Conservation (phyloP, 176 grass and related monocot genomes). For the Puccinellia tenuiflora region DNA sequence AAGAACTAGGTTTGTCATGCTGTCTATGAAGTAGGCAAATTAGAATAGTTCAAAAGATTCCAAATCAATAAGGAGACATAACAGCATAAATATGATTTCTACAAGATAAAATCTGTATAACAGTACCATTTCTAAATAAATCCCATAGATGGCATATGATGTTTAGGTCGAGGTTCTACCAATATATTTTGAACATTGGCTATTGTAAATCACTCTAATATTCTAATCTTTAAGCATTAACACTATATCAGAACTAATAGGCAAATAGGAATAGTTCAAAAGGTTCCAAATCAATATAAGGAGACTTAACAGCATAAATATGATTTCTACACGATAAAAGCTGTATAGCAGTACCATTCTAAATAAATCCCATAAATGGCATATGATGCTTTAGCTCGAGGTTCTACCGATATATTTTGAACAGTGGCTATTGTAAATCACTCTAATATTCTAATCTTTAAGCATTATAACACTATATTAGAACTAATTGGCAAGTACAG, state of each 20-base stretch:
- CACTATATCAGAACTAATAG: constrained; percentile 7
- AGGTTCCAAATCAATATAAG: not conserved
- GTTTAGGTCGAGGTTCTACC: not conserved
- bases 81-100: not conserved
- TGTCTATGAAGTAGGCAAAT: not conserved
- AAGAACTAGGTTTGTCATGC: not conserved
- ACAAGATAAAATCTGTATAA: not conserved
- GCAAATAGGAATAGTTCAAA: not conserved
- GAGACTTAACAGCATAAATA: not conserved
- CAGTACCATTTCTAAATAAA: not conserved
- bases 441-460: not conserved
- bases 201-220: not conserved
- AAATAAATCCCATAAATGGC: not conserved
- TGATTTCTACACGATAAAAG: not conserved
- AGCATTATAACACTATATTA: constrained; percentile 6
- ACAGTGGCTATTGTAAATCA: not conserved
- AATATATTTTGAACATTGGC: not conserved
- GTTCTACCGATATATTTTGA: not conserved
- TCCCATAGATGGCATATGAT: not conserved
- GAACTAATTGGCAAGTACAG: not conserved
- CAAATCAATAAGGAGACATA: not conserved
- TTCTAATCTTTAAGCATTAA: not conserved
- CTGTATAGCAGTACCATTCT: not conserved
- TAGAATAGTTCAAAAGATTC: constrained; percentile 1
- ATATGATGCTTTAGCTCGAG: not conserved